Conservation (phyloP, 305 asterid genomes). For the Fraxinus latifolia region DNA sequence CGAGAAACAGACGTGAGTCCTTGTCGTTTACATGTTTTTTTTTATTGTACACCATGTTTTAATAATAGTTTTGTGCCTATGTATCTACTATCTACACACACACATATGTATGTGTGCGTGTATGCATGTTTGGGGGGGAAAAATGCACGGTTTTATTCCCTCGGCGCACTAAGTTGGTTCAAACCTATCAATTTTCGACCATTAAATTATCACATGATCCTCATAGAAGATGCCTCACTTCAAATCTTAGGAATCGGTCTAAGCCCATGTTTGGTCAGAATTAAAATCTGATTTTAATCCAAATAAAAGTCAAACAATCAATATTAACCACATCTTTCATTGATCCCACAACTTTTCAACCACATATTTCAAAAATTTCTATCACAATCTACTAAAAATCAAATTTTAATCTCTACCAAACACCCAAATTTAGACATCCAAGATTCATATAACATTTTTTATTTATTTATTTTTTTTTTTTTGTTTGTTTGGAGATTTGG, state of each 20-base stretch:
- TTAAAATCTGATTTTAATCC: too few species aligned
- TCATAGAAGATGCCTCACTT: not conserved
- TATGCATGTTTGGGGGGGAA: too few species aligned
- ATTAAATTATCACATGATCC: not conserved
- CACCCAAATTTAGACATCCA: not conserved
- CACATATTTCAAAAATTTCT: too few species aligned
- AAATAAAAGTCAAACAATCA: too few species aligned
- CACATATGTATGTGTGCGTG: too few species aligned
- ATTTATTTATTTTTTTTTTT: too few species aligned
- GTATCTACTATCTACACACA: too few species aligned
- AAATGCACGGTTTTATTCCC: not conserved
- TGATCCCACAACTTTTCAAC: too few species aligned
- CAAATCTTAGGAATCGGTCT: not conserved
- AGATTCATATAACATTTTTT: not conserved
- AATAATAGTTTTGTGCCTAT: not conserved
- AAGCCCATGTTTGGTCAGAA: not conserved
- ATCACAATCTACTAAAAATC: too few species aligned
- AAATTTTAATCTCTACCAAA: too few species aligned
- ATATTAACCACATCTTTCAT: too few species aligned
- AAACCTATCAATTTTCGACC: not conserved
- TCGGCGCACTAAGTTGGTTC: not conserved
- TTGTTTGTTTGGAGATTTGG: not conserved
- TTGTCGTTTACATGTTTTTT: conserved; percentile 61
- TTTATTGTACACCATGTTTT: not conserved
- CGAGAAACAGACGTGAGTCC: conserved; percentile 51